Base-by-base conservation (phyloP, 352 stramenopile genomes). In the Phytophthora pini region DNA sequence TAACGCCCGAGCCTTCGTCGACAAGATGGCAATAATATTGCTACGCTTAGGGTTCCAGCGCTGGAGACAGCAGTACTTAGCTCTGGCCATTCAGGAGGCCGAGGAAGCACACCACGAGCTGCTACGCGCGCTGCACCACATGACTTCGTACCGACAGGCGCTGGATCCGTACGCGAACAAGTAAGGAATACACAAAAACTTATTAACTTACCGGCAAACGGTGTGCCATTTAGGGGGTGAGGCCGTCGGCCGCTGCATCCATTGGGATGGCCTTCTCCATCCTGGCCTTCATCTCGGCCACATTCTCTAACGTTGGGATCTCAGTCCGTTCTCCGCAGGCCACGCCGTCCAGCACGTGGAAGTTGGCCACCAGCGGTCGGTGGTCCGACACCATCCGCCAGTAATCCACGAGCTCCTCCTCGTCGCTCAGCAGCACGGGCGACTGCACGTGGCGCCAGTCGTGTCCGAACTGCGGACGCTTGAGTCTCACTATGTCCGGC, bases 321-420 rank as follows among this genome's bases (percentile, higher is more conserved):
- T 31, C 24, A 5, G 36, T 41, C 22, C 36, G 22, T 12, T 54
- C 38, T 15, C 59, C 65, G 54, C 45, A 52, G 20, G 24, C 22
- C 1, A 50, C 39, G 12, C 47, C 50, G 31, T 77, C 66, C 45
- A 70, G 43, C 51, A 90, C 65, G 27, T 90, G 67, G 46, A 92
- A 92, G n/a, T 61, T 76, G 20, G 81, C 77, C 27, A 92, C 79
- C 3, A 92, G 72, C 39, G 84, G 84, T 1, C 84, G 76, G 67
- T 92, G 84, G 64, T 92, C 83, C 49, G 87, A 95, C 43, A 95
- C 78, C 68, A 94, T 78, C 27, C 83, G 76, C 87, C 87, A 95
- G 54, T 93, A 94, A 63, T 95, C 80, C 49, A 95, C 84, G 46
- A 90, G 70, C 51, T 77, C 72, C 52, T 89, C 64, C 24, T 90